Evolutionary conservation across 352 stramenopile species (phyloP), one percentile per base, ranked within the genome.

Genomic region (Phytophthora megakarya): DNA sequence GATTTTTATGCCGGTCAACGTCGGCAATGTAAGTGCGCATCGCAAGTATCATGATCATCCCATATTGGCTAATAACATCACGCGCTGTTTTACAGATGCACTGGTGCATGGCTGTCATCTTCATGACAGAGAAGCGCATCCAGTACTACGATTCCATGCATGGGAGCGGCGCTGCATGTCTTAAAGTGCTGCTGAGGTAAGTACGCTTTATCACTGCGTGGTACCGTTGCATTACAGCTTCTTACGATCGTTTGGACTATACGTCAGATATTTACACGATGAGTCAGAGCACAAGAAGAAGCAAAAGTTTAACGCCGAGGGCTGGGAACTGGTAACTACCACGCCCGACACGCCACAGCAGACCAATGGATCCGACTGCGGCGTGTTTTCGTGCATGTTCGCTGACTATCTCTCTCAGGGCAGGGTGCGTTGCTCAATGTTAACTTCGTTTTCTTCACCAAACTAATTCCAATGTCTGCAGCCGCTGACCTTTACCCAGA

Each of bases 81-180:
- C 33, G 57, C 18, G 38, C 26, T 22, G 1, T 35, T 39, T 42
- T 56, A 67, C 44, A 96, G 87, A 91, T 87, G 19, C 87, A 96
- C 49, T 96, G 87, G 87, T 94, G 85, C 48, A 76, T 96, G 48
- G 87, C 87, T 21, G 85, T 93, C 46, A 93, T 96, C 56, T 91
- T 86, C 64, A 88, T 96, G 84, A 78, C 78, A 1, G 87, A 94
- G 51, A 96, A 94, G 63, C 80, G 81, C n/a, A 96, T 96, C 51
- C 87, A 96, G 56, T 96, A 96, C 71, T 96, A 76, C 44, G 87
- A 96, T 61, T 94, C 85, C 18, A 96, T 96, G 87, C 76, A 75
- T 18, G 87, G 87, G 22, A 78, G 72, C 9, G 87, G 87, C n/a
- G 53, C 72, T 13, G 61, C 68, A n/a, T 94, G 85, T 52, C 72